These are phyloP conservation scores for Podaxis sp. DNA, from an alignment of 768 basidiomycete genomes.

Conservation along the genomic window DNA sequence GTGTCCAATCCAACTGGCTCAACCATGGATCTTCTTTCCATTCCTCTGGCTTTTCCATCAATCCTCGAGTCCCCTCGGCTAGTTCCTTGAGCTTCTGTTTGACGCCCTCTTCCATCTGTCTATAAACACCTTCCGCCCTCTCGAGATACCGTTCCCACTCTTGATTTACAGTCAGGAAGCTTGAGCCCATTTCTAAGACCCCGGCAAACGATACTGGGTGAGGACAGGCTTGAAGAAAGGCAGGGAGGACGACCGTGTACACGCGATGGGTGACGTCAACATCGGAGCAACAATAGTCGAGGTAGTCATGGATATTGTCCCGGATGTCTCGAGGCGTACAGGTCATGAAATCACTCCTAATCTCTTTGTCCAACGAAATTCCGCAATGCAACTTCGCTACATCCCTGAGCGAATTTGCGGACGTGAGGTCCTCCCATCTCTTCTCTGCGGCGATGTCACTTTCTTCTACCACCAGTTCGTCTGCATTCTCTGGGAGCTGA, in stretches of 20 bases:
- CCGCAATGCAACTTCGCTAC: conserved; percentile 90
- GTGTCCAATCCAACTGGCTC: conserved; percentile 92
- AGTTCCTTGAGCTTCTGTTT: conserved; percentile 76
- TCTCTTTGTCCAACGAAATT: conserved; percentile 73
- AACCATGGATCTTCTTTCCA: conserved; percentile 84
- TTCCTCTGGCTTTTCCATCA: conserved; percentile 43
- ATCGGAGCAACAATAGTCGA: conserved; percentile 85
- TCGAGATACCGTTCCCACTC: conserved; percentile 84
- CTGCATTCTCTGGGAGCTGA: conserved; percentile 16
- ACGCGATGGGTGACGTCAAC: conserved; percentile 84
- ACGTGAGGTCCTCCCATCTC: conserved; percentile 92
- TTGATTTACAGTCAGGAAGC: conserved; percentile 88
- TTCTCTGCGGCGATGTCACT: conserved; percentile 43
- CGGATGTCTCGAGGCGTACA: conserved; percentile 62
- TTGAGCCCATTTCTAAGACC: conserved; percentile 86
- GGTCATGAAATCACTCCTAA: conserved; percentile 76
- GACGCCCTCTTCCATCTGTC: conserved; percentile 67
- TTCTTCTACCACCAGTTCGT: conserved; percentile 19
- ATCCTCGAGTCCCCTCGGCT: conserved; percentile 62
- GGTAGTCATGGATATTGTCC: conserved; percentile 65
- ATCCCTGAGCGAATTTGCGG: conserved; percentile 88
- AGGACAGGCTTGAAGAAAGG: conserved; percentile 81
- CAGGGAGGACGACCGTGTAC: conserved; percentile 71
- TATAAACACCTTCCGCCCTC: conserved; percentile 74
- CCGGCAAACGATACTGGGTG: conserved; percentile 94